Percentiles rank a stretch among this genome's conserved stretches.
These are phyloP conservation scores for Eustoma russellianum DNA, from an alignment of 257 asterid genomes.

Conservation along the genomic window DNA sequence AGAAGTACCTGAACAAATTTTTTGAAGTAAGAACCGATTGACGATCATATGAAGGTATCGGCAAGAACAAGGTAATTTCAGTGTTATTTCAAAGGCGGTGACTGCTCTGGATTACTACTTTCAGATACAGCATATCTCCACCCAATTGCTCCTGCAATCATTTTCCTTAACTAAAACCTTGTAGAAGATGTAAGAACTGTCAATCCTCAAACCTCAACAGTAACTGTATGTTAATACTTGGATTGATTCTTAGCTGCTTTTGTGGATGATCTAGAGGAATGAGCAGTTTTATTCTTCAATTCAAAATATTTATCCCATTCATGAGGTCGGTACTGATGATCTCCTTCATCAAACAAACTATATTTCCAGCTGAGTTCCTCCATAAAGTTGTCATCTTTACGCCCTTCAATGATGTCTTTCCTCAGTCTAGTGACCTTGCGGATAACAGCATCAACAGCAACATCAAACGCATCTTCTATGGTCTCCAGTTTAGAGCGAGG, in stretches of 20 bases:
- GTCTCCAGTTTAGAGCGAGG: conserved; percentile 62
- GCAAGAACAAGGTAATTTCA: too few species aligned
- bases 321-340: conserved; percentile 33
- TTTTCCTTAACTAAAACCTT: not conserved
- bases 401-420: conserved; percentile 50
- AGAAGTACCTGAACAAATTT: too few species aligned
- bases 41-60: too few species aligned
- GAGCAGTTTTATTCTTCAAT: conserved; percentile 32
- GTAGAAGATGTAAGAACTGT: not conserved
- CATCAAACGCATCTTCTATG: conserved; percentile 70
- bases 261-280: conserved; percentile 30
- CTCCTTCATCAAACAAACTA: conserved; percentile 48
- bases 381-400: conserved; percentile 29
- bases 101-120: too few species aligned
- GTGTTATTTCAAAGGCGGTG: too few species aligned
- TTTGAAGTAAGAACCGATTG: too few species aligned
- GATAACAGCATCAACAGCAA: conserved; percentile 64
- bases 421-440: conserved; percentile 63
- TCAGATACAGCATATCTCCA: too few species aligned
- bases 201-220: not conserved
- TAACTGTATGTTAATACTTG: conserved; percentile 43
- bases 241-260: conserved; percentile 54
- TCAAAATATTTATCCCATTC: conserved; percentile 85
- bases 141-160: not conserved
- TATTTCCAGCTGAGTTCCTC: conserved; percentile 83